Conservation (phyloP, 2,329 filamentous ascomycete genomes). For the Microsporum canis region DNA sequence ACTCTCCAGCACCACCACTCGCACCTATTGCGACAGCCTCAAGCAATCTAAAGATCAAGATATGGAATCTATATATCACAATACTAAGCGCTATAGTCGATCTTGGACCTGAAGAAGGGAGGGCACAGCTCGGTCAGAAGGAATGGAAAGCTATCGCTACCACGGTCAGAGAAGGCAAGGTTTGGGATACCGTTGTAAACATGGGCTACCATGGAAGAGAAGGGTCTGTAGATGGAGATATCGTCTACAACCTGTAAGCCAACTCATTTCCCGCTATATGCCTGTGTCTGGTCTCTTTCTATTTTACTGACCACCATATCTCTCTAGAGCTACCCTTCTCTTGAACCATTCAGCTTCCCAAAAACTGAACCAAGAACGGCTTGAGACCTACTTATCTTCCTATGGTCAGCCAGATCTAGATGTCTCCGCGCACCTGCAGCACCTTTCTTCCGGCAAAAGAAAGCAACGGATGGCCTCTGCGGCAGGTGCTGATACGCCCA, state of each 20-base stretch:
- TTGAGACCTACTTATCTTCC: constrained; percentile 80
- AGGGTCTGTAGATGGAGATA: constrained; percentile 85
- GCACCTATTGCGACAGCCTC: constrained; percentile 72
- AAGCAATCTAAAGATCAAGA: constrained; percentile 75
- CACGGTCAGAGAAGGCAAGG: constrained; percentile 74
- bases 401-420: constrained; percentile 63
- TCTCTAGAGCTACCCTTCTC: constrained; percentile 65
- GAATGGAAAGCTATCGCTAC: constrained; percentile 73
- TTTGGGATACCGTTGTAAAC: constrained; percentile 90
- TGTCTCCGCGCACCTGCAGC: constrained; percentile 50
- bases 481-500: constrained; percentile 66
- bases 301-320: background rate
- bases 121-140: constrained; percentile 70
- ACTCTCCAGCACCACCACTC: constrained; percentile 35
- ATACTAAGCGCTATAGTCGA: constrained; percentile 86
- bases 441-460: constrained; percentile 22
- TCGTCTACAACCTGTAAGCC: constrained; percentile 52
- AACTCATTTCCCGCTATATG: constrained; percentile 10
- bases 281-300: constrained; percentile 5
- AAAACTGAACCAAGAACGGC: constrained; percentile 67
- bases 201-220: constrained; percentile 81
- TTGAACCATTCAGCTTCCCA: constrained; percentile 83
- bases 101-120: constrained; percentile 79
- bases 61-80: constrained; percentile 94
- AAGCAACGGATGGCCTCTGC: constrained; percentile 29